Base-by-base conservation (phyloP, 352 stramenopile species). In the Phytophthora pini region DNA sequence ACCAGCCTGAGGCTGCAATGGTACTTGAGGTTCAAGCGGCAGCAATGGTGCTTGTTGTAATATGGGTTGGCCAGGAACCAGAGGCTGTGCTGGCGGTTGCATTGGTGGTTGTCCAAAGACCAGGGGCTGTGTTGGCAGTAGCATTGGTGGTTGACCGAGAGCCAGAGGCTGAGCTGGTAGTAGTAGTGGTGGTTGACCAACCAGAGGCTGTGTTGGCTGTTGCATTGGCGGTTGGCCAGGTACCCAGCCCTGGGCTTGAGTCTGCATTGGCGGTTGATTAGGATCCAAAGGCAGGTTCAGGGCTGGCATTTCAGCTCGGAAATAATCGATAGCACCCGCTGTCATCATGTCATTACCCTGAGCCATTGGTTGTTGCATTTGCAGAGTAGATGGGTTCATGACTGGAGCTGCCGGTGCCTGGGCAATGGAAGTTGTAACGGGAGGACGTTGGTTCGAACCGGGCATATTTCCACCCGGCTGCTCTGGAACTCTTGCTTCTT, bases 401-500 rank as follows among this genome's bases (percentile, higher is more conserved):
- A 11, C 29, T 59, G 64, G 45, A 29, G 15, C 43, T 10, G 40
- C 20, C 40, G 56, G 38, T 49, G 41, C 34, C 54, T 40, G 31
- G 17, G 46, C 3, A 7, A 56, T 4, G 38, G 67, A 44, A 8
- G 40, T 40, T 45, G 26, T 50, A 44, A 36, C n/a, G 13, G 20
- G 46, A 48, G 50, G 49, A n/a, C 47, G 32, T 46, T 58, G 52
- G 56, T 45, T 53, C n/a, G 12, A 15, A 13, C 5, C 24, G 8
- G 5, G 15, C 26, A 24, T 56, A 41, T 51, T 65, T 24, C 24
- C 50, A 8, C 12, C 55, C 11, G 32, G 34, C 32, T 70, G 57
- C 29, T 61, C 54, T 29, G 51, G 50, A n/a, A 20, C 34, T 57
- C 32, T 44, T 45, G 34, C 22, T 67, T 57, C 58, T 29, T 79